phyloP scores from a whole-genome alignment of 768 basidiomycete species.

The Mycena maculata region DNA sequence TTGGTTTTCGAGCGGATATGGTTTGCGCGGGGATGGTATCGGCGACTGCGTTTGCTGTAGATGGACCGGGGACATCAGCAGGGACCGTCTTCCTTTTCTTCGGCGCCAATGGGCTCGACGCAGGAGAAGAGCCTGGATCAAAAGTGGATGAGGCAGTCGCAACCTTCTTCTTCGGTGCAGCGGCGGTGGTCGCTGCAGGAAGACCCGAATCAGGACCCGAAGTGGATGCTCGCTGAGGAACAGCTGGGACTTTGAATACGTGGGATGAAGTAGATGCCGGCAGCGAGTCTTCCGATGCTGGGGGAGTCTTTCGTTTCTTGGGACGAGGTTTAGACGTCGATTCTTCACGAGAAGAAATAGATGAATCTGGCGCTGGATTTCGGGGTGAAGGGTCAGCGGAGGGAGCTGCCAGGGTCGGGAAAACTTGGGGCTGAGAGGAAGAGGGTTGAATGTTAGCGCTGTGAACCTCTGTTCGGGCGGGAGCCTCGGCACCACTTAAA shows the following conservation, averaged over 20 bases:
- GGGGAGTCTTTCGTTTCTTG: slow-evolving; percentile 9
- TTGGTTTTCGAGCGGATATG: not conserved
- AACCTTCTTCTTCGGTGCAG: slow-evolving; percentile 16
- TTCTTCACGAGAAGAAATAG: not conserved
- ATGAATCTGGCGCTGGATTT: not conserved
- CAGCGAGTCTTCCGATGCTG: not conserved
- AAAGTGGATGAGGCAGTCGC: not conserved
- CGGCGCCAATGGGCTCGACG: not conserved
- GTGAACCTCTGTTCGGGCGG: no score
- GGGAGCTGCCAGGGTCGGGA: not conserved
- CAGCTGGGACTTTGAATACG: slow-evolving; percentile 30
- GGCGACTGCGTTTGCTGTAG: not conserved
- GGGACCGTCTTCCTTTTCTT: slow-evolving; percentile 13
- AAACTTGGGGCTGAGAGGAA: not conserved
- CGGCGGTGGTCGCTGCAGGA: not conserved
- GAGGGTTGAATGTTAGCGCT: no score
- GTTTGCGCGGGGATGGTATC: not conserved
- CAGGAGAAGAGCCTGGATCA: slow-evolving; percentile 64
- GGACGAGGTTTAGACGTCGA: slow-evolving; percentile 61
- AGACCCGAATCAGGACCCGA: not conserved
- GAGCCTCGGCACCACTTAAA: no score
- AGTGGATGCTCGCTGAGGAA: slow-evolving; percentile 18
- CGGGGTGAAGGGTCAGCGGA: not conserved
- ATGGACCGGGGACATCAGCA: not conserved
- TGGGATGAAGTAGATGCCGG: not conserved